Conservation (phyloP, 1,284 basidiomycete species). For the Boletus semigastroideus region DNA sequence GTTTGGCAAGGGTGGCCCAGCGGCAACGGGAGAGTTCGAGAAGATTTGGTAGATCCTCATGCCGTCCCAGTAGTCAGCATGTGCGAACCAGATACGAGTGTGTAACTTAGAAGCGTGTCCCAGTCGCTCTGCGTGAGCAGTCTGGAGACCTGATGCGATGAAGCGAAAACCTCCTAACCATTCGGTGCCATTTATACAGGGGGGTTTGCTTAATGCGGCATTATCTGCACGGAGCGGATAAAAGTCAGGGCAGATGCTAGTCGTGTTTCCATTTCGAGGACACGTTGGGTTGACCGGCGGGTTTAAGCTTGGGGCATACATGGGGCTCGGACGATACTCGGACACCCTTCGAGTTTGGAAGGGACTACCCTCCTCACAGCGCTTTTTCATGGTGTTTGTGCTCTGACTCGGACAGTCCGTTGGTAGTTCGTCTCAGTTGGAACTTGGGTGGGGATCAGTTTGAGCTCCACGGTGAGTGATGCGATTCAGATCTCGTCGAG, state of each 20-base stretch:
- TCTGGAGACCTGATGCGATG: neutral
- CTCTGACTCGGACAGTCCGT: slow-evolving; percentile 56
- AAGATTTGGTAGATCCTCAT: neutral
- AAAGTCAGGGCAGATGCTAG: no score
- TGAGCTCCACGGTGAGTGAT: slow-evolving; percentile 71
- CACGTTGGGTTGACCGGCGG: slow-evolving; percentile 4
- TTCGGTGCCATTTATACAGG: no score
- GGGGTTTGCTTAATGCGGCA: no score
- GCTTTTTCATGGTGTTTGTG: slow-evolving; percentile 74
- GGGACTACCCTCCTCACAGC: slow-evolving; percentile 82
- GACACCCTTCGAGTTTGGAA: slow-evolving; percentile 78
- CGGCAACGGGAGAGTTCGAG: neutral
- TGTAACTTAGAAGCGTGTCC: neutral
- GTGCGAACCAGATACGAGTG: neutral
- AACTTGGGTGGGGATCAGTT: slow-evolving; percentile 81
- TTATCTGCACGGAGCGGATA: no score
- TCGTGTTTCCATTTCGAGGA: slow-evolving; percentile 3
- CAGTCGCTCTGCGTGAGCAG: neutral
- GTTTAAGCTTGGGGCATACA: slow-evolving; percentile 79
- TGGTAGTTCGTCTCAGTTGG: slow-evolving; percentile 72
- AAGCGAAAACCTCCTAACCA: no score
- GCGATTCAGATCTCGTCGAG: no score
- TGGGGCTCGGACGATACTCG: slow-evolving; percentile 80
- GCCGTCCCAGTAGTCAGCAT: neutral
- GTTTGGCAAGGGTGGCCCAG: neutral